Base-by-base conservation (phyloP, 148 eudicot species). In the Rhododendron kiyosumense region DNA sequence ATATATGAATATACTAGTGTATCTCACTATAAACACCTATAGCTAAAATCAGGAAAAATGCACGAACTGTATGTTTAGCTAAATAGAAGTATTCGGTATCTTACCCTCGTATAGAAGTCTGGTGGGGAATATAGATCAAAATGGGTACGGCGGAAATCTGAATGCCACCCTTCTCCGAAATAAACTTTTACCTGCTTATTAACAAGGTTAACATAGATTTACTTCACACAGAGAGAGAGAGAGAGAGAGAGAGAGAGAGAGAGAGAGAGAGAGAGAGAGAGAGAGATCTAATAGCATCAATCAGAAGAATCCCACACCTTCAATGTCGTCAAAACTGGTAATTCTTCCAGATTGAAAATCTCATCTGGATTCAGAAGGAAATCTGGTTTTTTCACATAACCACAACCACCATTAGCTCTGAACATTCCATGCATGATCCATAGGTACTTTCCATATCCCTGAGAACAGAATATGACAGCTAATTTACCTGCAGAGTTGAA, bases 361-460 rank as follows among this genome's bases (percentile, higher is more conserved):
- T 78, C 88, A 28, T 88, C 79, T 4, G 48, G 5, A 67, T 90
- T 78, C 46, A 94, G 28, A 49, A 93, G 85, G 52, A 92, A 83
- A 81, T 90, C 93, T 30, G 98, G 94, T 79, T 94, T 94, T 85
- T 94, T 94, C 10, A 93, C 91, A 81, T 92, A 93, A 52, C 97
- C 97, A 87, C 96, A 94, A 45, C 93, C 92, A 5, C 96, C 98
- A 43, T 94, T 94, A 80, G 94, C 94, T 88, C 92, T 88, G 74
- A 94, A 94, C 96, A 93, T 90, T 46, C 98, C 98, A 18, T 94
- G 96, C 92, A 93, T 94, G 80, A 90, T 81, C 95, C 94, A 90
- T 8, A 94, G 88, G 84, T 88, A 81, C 85, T 92, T 93, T 36
- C 92, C 97, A 63, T 90, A 85, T 5, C 94, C 94, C 97, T 93